Percentiles rank a stretch among this genome's conserved stretches.
Evolutionary conservation across 257 asterid species (phyloP).

Genomic region (Sherardia arvensis): DNA sequence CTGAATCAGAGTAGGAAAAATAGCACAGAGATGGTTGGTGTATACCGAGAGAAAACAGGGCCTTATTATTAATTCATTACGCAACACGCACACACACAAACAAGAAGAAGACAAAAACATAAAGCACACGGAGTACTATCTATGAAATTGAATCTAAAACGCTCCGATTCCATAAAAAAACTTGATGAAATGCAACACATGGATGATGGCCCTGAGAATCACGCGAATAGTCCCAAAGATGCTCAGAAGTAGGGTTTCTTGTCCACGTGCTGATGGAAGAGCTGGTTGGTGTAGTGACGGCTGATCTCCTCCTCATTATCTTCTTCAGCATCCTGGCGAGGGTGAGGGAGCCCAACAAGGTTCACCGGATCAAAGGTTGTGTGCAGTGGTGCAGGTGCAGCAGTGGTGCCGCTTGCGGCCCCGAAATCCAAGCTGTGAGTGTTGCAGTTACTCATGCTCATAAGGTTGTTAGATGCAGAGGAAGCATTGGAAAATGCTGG

Average conservation of each 20-base stretch:
- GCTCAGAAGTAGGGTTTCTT: neutral
- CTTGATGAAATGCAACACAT: no score
- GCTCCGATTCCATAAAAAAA: no score
- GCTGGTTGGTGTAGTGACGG: constrained; percentile 42
- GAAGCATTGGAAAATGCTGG: constrained; percentile 61
- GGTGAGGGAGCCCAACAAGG: constrained; percentile 9
- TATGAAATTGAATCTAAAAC: no score
- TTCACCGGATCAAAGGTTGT: constrained; percentile 36
- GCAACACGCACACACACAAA: no score
- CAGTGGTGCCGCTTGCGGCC: constrained; percentile 17
- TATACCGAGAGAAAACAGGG: no score
- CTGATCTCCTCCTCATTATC: constrained; percentile 51
- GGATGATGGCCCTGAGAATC: neutral
- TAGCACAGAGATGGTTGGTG: no score
- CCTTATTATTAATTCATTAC: no score
- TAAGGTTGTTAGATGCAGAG: constrained; percentile 52
- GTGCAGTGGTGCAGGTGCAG: constrained; percentile 11
- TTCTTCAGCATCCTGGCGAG: constrained; percentile 33
- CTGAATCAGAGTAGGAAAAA: no score
- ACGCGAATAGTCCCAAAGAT: neutral
- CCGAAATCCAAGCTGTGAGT: constrained; percentile 17
- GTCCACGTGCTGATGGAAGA: constrained; percentile 31
- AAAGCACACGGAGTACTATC: no score
- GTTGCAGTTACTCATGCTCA: constrained; percentile 31
- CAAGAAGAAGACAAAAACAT: no score